Evolutionary conservation across 2,329 filamentous ascomycete species (phyloP), one percentile per base, ranked within the genome.

Genomic region (Colletotrichum sp.): DNA sequence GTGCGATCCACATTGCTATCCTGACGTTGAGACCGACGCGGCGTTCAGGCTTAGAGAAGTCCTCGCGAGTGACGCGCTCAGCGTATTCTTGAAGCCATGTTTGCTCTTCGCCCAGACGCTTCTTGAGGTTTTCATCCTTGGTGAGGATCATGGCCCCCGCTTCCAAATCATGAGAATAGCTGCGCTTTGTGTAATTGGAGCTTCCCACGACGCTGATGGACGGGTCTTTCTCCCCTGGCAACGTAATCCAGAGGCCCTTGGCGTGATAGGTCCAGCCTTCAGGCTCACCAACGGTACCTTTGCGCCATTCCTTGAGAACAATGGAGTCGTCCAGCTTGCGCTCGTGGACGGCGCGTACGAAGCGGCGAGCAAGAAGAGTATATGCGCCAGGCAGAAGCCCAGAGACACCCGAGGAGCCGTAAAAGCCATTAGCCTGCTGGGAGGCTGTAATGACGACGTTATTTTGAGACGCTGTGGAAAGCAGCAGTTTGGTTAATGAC

Each of bases 251-350:
- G 3, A 98, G 88, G 0, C 97, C 97, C 85, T 99, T 99, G 63
- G 97, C 97, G 81, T 99, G 97, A 84, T 99, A 99, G 0, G 96
- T 98, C 97, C 97, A 99, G 1, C 95, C 96, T 2, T 89, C 95
- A 0, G 94, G 92, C 79, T 95, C 90, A 21, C 94, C 94, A 4
- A 98, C 94, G 0, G 92, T 94, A 10, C 97, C 97, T 61, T 90
- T 89, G 8, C 93, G 91, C 97, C 97, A 99, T 85, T 99, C 97
- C 77, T 95, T 94, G 5, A 99, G 87, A 5, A 90, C 85, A 32
- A 98, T 94, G 12, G 89, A 88, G 2, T 89, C 86, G 13, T 87
- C 88, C 6, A 86, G 86, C 56, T 86, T 86, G 52, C 83, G 80
- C 10, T 85, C 81, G 68, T 89, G 85, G 1, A 90, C 86, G 4